A percentile compares a stretch with the other conserved stretches of the same genome.
phyloP scores from a whole-genome alignment of 805 yeast species.

The Lipomyces lipofer region DNA sequence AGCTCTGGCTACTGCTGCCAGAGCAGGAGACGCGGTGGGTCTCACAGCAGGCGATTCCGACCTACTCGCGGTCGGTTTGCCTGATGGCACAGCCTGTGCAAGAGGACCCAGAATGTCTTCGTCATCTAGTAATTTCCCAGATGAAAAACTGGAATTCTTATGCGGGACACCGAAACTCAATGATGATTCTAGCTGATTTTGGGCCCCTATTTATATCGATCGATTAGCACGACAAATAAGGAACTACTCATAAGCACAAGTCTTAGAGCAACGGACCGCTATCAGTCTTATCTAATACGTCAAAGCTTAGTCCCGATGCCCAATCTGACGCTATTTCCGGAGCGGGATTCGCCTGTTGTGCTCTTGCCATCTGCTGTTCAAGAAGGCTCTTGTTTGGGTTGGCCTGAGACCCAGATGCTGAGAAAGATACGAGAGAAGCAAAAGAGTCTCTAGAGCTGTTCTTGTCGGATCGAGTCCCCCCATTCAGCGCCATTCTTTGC shows the following conservation, averaged over 20 bases:
- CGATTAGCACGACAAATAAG: too few species aligned
- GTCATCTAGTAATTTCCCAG: constrained; percentile 13
- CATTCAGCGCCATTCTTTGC: not conserved
- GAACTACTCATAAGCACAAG: too few species aligned
- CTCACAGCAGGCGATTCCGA: not conserved
- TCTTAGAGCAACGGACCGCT: not conserved
- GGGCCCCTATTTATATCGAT: too few species aligned
- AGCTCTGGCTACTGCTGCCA: constrained; percentile 4
- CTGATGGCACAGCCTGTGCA: constrained; percentile 24
- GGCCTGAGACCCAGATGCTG: constrained; percentile 10
- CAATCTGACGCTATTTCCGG: constrained; percentile 8
- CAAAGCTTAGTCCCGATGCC: constrained; percentile 27
- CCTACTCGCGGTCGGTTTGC: not conserved
- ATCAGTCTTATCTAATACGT: constrained; percentile 7
- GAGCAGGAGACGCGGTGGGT: not conserved
- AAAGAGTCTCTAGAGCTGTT: constrained; percentile 23
- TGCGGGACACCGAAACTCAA: too few species aligned
- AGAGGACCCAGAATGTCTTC: constrained; percentile 32
- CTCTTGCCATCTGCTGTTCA: constrained; percentile 10
- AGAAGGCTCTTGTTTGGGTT: constrained; percentile 17
- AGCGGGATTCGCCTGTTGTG: constrained; percentile 1
- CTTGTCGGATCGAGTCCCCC: not conserved
- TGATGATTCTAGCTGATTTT: too few species aligned
- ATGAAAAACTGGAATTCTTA: too few species aligned
- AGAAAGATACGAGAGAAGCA: constrained; percentile 31